phyloP scores from a whole-genome alignment of 257 asterid genomes.

The Penstemon barbatus region DNA sequence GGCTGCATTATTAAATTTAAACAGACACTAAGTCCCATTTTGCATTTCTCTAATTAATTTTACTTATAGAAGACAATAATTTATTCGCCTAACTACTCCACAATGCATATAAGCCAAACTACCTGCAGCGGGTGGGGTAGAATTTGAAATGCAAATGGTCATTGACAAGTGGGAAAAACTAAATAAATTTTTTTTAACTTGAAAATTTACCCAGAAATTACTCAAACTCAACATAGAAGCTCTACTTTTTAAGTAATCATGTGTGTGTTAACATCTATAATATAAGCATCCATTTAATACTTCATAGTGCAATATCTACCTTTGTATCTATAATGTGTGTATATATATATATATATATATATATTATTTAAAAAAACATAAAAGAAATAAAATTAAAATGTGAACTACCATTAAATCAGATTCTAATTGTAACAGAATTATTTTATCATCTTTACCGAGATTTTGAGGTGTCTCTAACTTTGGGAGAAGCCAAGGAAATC shows the following conservation, averaged over 20 bases:
- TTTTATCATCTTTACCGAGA: conserved; percentile 46
- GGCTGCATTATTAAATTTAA: conserved; percentile 51
- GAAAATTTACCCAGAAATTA: background rate
- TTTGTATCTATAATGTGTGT: no score
- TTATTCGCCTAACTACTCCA: conserved; percentile 1
- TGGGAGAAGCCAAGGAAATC: conserved; percentile 85
- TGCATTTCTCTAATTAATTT: conserved; percentile 7
- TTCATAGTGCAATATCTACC: conserved; percentile 4
- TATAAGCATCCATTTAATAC: conserved; percentile 4
- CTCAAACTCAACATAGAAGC: background rate
- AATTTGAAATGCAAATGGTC: conserved; percentile 13
- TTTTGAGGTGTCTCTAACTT: conserved; percentile 60
- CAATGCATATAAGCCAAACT: background rate
- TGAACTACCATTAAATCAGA: conserved; percentile 14
- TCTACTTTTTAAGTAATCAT: conserved; percentile 8
- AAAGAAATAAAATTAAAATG: background rate
- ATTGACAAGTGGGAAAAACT: background rate
- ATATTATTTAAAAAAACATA: background rate
- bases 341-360: no score
- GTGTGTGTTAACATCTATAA: conserved; percentile 1
- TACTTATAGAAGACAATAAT: background rate
- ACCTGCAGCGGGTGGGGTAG: conserved; percentile 3
- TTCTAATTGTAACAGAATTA: conserved; percentile 1
- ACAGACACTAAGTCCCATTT: conserved; percentile 13
- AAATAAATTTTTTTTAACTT: conserved; percentile 1